Percentiles rank a stretch among this genome's conserved stretches.
Conservation (phyloP, 495 filamentous ascomycete genomes). For the Letharia columbiana region DNA sequence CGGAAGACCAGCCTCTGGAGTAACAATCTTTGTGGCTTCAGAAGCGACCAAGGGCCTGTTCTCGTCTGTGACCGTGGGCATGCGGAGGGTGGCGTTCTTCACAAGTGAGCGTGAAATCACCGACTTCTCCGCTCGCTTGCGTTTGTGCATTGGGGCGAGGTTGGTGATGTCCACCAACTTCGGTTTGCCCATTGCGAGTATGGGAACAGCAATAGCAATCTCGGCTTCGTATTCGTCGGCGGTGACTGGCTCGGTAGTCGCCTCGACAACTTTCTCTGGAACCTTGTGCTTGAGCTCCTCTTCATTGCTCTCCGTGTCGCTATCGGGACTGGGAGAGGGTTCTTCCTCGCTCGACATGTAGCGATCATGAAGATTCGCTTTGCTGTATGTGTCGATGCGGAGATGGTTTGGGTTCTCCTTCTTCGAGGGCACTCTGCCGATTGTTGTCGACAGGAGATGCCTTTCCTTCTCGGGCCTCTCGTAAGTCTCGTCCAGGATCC, state of each 20-base stretch:
- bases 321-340: conserved; percentile 28
- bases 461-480: conserved; percentile 22
- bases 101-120: conserved; percentile 5
- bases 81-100: conserved; percentile 11
- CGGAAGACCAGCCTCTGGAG: conserved; percentile 2
- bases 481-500: conserved; percentile 22
- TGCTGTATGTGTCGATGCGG: conserved; percentile 23
- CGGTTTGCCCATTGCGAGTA: conserved; percentile 20
- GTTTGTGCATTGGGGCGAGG: conserved; percentile 28
- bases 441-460: conserved; percentile 14
- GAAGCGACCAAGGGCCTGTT: conserved; percentile 8
- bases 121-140: conserved; percentile 21
- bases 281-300: conserved; percentile 19
- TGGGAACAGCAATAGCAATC: conserved; percentile 25
- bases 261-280: conserved; percentile 5
- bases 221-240: conserved; percentile 19
- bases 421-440: conserved; percentile 5
- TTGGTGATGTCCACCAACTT: conserved; percentile 27
- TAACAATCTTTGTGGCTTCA: conserved; percentile 9
- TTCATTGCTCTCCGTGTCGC: conserved; percentile 18
- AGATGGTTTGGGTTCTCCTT: conserved; percentile 20
- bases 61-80: conserved; percentile 9
- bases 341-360: conserved; percentile 29
- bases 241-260: conserved; percentile 1
- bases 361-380: conserved; percentile 26